Evolutionary conservation across 2,329 filamentous ascomycete genomes (phyloP), one percentile per base, ranked within the genome.

Genomic region (Verticillium albo-atrum): DNA sequence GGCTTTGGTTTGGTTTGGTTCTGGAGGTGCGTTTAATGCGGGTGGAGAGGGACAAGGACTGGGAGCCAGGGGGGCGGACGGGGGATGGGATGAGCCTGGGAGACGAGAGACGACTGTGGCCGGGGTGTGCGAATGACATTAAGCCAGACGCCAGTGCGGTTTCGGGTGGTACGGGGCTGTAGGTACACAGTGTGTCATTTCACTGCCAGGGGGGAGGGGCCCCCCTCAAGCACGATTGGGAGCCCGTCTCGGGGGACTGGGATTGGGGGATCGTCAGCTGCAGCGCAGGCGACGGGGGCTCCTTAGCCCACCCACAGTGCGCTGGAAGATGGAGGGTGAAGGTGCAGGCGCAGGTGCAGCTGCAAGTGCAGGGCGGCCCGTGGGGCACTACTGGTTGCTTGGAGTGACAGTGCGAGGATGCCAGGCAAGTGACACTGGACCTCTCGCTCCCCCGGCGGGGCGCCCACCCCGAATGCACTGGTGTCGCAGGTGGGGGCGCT

Each of bases 11-110:
- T 50, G 42, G 20, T 50, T 50, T 23, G 42, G 42, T 23, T 26
- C 7, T 61, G 59, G 61, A 59, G 62, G 59, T 63, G 58, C 56
- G 59, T 63, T 61, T 64, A 63, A 63, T 63, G 62, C 61, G 62
- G 61, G 61, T 58, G 56, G 62, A 61, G 56, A 60, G 58, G 57
- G 58, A 58, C 58, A 63, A 60, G 56, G 58, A 57, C 56, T 61
- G 61, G 61, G 61, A 58, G 59, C 51, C 61, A 20, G 42, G 55
- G 37, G 37, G 56, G 59, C 37, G 61, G 57, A 47, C 58, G 60
- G 55, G 30, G 61, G 61, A 60, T 62, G 56, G 61, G 28, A 30
- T 37, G 50, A 17, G 54, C 28, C 23, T 35, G 28, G 30, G 54
- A 35, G 32, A 32, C 30, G 54, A 55, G 54, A 54, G 51, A 28